phyloP scores from a whole-genome alignment of 2,329 filamentous ascomycete species.

The Penicillium sp. region DNA sequence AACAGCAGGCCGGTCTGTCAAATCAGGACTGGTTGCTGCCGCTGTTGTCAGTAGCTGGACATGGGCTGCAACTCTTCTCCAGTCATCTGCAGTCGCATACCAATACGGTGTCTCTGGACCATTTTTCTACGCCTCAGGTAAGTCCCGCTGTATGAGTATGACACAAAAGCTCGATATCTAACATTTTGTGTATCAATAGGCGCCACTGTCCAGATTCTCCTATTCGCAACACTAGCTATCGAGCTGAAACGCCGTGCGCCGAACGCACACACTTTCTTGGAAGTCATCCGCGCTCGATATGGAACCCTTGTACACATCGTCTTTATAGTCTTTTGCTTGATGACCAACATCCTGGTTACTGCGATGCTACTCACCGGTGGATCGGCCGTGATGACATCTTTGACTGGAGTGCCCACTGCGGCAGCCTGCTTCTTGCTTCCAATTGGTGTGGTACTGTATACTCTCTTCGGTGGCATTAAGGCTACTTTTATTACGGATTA shows the following conservation, averaged over 20 bases:
- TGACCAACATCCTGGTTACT: constrained; percentile 84
- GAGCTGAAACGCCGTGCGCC: constrained; percentile 83
- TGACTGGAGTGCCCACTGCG: constrained; percentile 72
- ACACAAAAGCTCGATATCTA: constrained; percentile 47
- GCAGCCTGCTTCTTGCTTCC: constrained; percentile 83
- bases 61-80: constrained; percentile 80
- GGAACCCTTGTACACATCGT: constrained; percentile 70
- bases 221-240: constrained; percentile 88
- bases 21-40: constrained; percentile 80
- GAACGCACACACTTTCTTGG: constrained; percentile 81
- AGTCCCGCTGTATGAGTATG: constrained; percentile 23
- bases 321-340: constrained; percentile 77
- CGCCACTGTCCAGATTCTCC: constrained; percentile 81
- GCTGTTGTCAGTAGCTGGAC: constrained; percentile 94
- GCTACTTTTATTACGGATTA: constrained; percentile 84
- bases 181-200: constrained; percentile 49
- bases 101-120: constrained; percentile 68
- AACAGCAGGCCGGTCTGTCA: constrained; percentile 82
- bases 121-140: constrained; percentile 64
- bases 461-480: constrained; percentile 73
- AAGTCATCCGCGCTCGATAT: constrained; percentile 79
- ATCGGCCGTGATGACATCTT: constrained; percentile 66
- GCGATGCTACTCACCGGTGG: constrained; percentile 87
- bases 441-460: constrained; percentile 77
- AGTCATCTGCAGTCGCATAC: constrained; percentile 79